Conservation (phyloP, 1,284 basidiomycete genomes). For the Boletellus sp. region DNA sequence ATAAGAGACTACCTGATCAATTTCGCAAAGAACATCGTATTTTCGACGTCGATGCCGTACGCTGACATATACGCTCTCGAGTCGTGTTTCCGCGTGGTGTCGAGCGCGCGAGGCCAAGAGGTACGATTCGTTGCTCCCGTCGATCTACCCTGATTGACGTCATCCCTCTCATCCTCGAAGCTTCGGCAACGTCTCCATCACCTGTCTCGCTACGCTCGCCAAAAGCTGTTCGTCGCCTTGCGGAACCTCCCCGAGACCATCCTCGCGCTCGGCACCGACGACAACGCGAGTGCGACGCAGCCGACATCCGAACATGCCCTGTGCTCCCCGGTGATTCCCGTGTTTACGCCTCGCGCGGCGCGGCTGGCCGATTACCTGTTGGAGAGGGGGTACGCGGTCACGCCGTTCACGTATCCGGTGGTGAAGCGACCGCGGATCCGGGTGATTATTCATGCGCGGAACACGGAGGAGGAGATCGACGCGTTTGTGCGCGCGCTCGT, state of each 20-base stretch:
- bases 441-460: conserved; percentile 18
- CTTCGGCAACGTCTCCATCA: conserved; percentile 13
- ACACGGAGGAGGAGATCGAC: conserved; percentile 19
- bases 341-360: conserved; percentile 12
- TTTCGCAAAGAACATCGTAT: conserved; percentile 57
- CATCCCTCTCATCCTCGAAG: conserved; percentile 6
- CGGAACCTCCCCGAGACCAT: conserved; percentile 9
- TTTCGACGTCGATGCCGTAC: conserved; percentile 47
- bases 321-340: conserved; percentile 20
- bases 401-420: conserved; percentile 12
- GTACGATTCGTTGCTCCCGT: conserved; percentile 10
- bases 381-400: conserved; percentile 15
- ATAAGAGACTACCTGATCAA: conserved; percentile 56
- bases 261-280: conserved; percentile 6
- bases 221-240: conserved; percentile 7
- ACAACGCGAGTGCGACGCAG: too few relatives aligned
- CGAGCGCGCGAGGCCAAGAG: conserved; percentile 17
- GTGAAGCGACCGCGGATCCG: conserved; percentile 14
- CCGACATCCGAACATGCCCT: not conserved
- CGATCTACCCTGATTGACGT: too few relatives aligned
- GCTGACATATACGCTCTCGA: conserved; percentile 46
- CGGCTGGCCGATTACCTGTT: conserved; percentile 8
- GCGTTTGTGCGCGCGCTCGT: conserved; percentile 9
- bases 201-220: conserved; percentile 13
- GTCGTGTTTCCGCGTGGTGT: conserved; percentile 16